phyloP scores from a whole-genome alignment of 208 protist species.

The Naegleria gruberi region DNA sequence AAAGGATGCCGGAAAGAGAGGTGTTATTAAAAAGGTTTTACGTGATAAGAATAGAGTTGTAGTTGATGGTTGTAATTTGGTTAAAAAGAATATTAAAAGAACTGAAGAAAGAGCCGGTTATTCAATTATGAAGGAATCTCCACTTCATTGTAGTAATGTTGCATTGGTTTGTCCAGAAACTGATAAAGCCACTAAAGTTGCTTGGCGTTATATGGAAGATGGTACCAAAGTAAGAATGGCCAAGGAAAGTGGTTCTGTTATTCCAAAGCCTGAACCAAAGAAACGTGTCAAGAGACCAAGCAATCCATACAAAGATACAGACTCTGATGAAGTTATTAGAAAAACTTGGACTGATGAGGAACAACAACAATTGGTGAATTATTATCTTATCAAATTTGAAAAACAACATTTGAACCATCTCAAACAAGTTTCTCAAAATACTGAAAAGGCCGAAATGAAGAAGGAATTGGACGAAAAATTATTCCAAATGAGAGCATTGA shows the following conservation, averaged over 20 bases:
- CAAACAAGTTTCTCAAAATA: background rate
- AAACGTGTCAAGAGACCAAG: background rate
- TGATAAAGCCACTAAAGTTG: background rate
- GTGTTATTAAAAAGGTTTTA: conserved; percentile 17
- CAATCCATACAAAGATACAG: background rate
- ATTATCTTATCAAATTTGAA: background rate
- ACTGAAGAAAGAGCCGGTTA: background rate
- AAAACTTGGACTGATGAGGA: background rate
- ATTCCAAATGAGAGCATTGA: background rate
- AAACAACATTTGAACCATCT: background rate
- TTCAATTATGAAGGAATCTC: conserved; percentile 10
- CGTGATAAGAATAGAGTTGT: conserved; percentile 22
- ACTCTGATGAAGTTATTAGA: background rate
- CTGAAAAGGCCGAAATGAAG: background rate
- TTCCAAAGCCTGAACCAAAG: conserved; percentile 23
- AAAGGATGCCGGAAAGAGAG: conserved; percentile 24
- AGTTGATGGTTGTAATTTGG: conserved; percentile 24
- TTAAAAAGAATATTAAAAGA: conserved; percentile 23
- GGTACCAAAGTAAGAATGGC: conserved; percentile 26
- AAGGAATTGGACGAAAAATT: background rate
- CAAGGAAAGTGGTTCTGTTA: background rate
- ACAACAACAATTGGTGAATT: background rate
- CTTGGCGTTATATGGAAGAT: background rate
- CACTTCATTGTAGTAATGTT: conserved; percentile 23
- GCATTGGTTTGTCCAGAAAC: conserved; percentile 19